Evolutionary conservation across 306 rosid genomes (phyloP).

Genomic region (Begonia masoniana): DNA sequence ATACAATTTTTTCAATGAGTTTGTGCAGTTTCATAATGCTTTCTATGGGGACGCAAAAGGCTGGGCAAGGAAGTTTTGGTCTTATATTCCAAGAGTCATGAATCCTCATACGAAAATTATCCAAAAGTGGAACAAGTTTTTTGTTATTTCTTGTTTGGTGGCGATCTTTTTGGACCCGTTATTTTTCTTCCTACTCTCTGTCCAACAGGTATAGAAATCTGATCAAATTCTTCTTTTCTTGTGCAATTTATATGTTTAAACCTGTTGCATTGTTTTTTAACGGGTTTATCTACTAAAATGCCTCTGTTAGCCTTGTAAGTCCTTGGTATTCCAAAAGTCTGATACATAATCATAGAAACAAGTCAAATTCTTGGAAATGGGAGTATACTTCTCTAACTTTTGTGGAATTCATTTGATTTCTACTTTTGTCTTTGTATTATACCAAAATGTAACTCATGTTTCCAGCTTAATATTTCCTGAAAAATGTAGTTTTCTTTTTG

Average conservation of each 20-base stretch:
- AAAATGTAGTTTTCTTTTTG: too few relatives aligned
- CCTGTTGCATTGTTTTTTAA: too few relatives aligned
- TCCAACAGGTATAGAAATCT: constrained; percentile 20
- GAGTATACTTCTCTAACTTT: background rate
- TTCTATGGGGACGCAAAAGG: constrained; percentile 80
- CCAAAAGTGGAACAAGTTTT: constrained; percentile 64
- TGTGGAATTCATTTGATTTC: background rate
- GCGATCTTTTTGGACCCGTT: constrained; percentile 78
- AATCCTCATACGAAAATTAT: constrained; percentile 66
- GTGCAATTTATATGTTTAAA: too few relatives aligned
- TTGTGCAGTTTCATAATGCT: constrained; percentile 30
- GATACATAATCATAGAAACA: background rate
- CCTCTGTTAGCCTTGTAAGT: background rate
- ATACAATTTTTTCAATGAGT: background rate
- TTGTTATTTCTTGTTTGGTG: constrained; percentile 51
- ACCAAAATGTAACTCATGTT: background rate
- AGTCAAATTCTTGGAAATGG: background rate
- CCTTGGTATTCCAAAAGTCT: background rate
- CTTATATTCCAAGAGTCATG: constrained; percentile 65
- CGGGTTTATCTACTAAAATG: too few relatives aligned
- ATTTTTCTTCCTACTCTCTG: constrained; percentile 55
- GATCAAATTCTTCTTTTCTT: too few relatives aligned
- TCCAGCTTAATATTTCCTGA: too few relatives aligned
- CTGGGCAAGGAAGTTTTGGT: constrained; percentile 33
- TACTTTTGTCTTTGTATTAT: background rate